phyloP scores from a whole-genome alignment of 768 basidiomycete genomes.

The Mycena galericulata region DNA sequence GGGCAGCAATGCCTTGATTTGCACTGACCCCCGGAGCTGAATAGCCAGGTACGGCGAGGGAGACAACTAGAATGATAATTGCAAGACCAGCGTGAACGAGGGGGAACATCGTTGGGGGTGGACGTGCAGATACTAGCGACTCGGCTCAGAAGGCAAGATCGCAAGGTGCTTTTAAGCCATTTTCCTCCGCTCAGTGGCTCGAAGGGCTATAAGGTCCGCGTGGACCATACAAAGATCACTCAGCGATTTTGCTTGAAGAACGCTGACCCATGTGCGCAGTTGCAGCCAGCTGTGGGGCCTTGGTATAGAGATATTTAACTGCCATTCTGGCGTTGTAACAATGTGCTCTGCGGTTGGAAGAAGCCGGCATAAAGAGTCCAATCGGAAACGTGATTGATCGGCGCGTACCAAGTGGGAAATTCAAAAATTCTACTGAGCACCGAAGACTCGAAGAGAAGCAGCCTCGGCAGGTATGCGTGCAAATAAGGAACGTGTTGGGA shows the following conservation, averaged over 20 bases:
- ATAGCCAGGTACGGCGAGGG: background rate
- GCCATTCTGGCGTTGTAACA: background rate
- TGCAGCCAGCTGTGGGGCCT: background rate
- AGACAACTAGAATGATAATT: background rate
- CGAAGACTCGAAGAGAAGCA: too few relatives aligned
- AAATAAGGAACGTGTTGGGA: too few relatives aligned
- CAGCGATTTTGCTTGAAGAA: background rate
- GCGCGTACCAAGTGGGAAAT: slow-evolving; percentile 26
- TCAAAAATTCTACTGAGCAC: too few relatives aligned
- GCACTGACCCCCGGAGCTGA: background rate
- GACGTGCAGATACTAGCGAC: background rate
- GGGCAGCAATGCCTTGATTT: slow-evolving; percentile 28
- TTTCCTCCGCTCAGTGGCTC: background rate
- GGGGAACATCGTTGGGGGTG: background rate
- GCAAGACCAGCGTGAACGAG: background rate
- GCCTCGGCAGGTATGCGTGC: too few relatives aligned
- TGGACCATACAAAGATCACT: background rate
- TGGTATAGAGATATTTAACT: background rate
- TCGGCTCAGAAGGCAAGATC: background rate
- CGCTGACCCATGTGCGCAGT: background rate
- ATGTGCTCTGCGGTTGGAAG: slow-evolving; percentile 2
- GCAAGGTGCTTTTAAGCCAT: background rate
- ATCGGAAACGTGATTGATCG: slow-evolving; percentile 11
- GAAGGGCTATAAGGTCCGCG: background rate
- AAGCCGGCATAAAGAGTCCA: too few relatives aligned